Base-by-base conservation (phyloP, 345 rosid genomes). In the Gossypium arboreum region DNA sequence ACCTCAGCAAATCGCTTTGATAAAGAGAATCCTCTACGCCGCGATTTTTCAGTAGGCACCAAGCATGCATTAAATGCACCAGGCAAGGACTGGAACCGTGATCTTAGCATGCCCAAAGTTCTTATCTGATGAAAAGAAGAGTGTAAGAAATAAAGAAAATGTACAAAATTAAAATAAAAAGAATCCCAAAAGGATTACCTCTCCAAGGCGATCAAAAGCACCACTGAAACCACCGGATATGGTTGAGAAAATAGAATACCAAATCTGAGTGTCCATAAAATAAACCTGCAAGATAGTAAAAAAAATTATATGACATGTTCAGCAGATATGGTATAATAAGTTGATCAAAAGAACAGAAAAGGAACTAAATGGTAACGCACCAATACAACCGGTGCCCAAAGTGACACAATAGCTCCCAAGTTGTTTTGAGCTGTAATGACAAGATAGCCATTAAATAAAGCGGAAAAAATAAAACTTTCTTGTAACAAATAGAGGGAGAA, bases 131-230 rank as follows among this genome's bases (percentile, higher is more conserved):
- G 54, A 68, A 22, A 71, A 51, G 67, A 70, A 52, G 50, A 59
- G 25, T 68, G 27, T 12, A 68, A 65, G 77, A 71, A 43, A 18
- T 8, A 55, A n/a, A 18, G 2, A n/a, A n/a, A 15, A 61, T 29
- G 12, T 34, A 5, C 3, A 16, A 3, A 39, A 16, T 62, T 15
- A 52, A 34, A 44, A 80, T 17, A 15, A 16, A 62, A 39, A 10
- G 44, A 54, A 55, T 76, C 41, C 48, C 64, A 72, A 24, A 34
- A 71, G 22, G 16, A 51, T 75, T 85, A 91, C 98, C 97, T 94
- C 98, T 85, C 98, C 98, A 44, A 92, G 82, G 70, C 93, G 97
- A 84, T 94, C 94, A 81, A 89, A 91, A 78, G 97, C 98, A 66
- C 98, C 97, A 85, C 84, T 73, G 83, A 89, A 80, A 76, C 98